phyloP scores from a whole-genome alignment of 441 rosid genomes.

The Breynia disticha region DNA sequence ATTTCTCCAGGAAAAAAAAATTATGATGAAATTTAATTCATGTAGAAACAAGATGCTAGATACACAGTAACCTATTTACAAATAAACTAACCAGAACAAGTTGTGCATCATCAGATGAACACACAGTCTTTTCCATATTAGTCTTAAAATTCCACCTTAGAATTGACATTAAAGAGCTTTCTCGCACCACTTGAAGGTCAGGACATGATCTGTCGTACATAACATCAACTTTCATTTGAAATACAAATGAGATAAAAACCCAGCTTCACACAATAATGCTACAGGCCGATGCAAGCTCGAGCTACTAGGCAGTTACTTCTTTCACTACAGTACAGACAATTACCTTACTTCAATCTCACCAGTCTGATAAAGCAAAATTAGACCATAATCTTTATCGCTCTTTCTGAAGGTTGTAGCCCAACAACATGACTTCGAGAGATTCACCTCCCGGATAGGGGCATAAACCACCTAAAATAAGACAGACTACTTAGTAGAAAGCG shows the following conservation, averaged over 20 bases:
- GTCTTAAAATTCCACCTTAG: slow-evolving; percentile 75
- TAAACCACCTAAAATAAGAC: slow-evolving; percentile 44
- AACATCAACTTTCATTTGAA: slow-evolving; percentile 11
- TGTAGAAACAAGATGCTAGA: not conserved
- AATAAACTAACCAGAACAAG: slow-evolving; percentile 47
- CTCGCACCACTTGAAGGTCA: slow-evolving; percentile 54
- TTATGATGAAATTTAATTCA: not conserved
- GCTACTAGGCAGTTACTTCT: no score
- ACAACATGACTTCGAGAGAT: slow-evolving; percentile 55
- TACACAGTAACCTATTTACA: not conserved
- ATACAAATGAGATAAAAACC: not conserved
- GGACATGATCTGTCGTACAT: slow-evolving; percentile 55
- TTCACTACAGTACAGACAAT: not conserved
- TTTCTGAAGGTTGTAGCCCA: slow-evolving; percentile 57
- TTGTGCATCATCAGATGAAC: slow-evolving; percentile 49
- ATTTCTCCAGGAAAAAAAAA: no score
- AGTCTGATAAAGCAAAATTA: slow-evolving; percentile 57
- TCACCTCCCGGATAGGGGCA: slow-evolving; percentile 34
- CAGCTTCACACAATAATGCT: no score
- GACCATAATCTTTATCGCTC: slow-evolving; percentile 43
- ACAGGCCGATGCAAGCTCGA: no score
- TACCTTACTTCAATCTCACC: slow-evolving; percentile 79
- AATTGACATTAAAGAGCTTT: slow-evolving; percentile 55
- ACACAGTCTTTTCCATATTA: slow-evolving; percentile 59
- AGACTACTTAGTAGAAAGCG: slow-evolving; percentile 18